Evolutionary conservation across 2,329 filamentous ascomycete genomes (phyloP), one percentile per base, ranked within the genome.

Genomic region (Blumeria graminis): DNA sequence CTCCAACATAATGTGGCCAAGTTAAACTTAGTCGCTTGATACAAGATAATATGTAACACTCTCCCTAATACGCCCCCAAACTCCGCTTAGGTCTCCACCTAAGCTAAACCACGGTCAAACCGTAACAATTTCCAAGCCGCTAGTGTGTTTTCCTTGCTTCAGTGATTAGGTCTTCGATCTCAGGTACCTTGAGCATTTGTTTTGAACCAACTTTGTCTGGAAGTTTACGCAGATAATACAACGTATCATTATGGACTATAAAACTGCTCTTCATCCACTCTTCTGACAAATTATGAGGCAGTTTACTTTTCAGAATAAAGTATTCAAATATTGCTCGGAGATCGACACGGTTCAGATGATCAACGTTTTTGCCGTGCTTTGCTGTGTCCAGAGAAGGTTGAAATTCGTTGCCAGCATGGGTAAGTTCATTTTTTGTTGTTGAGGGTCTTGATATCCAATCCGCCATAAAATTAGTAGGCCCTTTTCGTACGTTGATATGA

Each of bases 181-280:
- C 48, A 52, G 48, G 48, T 52, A 52, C 48, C 16, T 52, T 52
- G 28, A 35, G 48, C 48, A 52, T 52, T 8, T 35, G 28, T 52
- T 14, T 22, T 52, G 48, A 10, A 52, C 48, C 48, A 33, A 14
- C 22, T 35, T 35, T 33, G 28, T 52, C 16, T 52, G 48, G 14
- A 34, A 1, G 48, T 52, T 52, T 52, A 34, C 48, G 48, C 48
- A 52, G 48, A 52, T 52, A 35, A 35, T 52, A 52, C 35, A 35
- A 52, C 48, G 48, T 33, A 52, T 52, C 32, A 52, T 52, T 33
- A 16, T 52, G 32, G 35, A 52, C n/a, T 35, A 52, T 9, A 52
- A 52, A 52, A 33, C 34, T 52, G 22, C 48, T 52, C 48, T 52
- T 52, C 11, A 52, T 14, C 48, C 22, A 52, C 34, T 52, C 14